phyloP scores from a whole-genome alignment of 2,329 filamentous ascomycete species.

The Microdochium nivale region DNA sequence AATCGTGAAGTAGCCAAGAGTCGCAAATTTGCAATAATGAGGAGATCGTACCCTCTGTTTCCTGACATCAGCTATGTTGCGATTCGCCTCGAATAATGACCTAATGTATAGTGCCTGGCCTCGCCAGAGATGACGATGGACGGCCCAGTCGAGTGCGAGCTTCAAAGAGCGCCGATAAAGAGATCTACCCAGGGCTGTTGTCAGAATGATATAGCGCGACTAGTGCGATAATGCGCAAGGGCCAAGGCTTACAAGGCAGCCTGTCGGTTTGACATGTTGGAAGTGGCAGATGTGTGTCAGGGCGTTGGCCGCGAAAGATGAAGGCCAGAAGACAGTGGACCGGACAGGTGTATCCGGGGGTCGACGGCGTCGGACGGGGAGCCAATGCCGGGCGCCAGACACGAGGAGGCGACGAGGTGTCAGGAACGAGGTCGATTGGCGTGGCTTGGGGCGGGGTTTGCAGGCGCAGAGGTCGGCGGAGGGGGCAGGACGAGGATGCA shows the following conservation, averaged over 20 bases:
- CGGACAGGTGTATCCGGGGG: not conserved
- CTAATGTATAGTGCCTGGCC: constrained; percentile 95
- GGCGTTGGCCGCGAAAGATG: not conserved
- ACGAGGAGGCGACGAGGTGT: not conserved
- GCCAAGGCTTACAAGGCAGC: constrained; percentile 36
- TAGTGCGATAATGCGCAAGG: not conserved
- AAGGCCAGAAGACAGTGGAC: not conserved
- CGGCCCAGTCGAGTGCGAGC: constrained; percentile 89
- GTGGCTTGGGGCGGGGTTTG: no score
- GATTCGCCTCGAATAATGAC: constrained; percentile 90
- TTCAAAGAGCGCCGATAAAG: constrained; percentile 92
- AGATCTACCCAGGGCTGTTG: constrained; percentile 32
- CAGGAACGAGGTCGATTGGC: not conserved
- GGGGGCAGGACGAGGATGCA: not conserved
- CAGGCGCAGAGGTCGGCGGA: not conserved
- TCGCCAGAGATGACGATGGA: constrained; percentile 87
- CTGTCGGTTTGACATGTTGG: constrained; percentile 36
- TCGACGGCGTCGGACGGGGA: not conserved
- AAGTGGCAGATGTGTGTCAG: not conserved
- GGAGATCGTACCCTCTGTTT: constrained; percentile 64
- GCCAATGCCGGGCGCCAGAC: not conserved
- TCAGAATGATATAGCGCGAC: no score
- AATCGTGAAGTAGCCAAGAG: not conserved
- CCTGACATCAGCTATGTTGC: constrained; percentile 71
- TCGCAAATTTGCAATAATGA: not conserved